A percentile compares a stretch with the other conserved stretches of the same genome.
Conservation (phyloP, 768 basidiomycete genomes). For the Filobasidium wieringae region DNA sequence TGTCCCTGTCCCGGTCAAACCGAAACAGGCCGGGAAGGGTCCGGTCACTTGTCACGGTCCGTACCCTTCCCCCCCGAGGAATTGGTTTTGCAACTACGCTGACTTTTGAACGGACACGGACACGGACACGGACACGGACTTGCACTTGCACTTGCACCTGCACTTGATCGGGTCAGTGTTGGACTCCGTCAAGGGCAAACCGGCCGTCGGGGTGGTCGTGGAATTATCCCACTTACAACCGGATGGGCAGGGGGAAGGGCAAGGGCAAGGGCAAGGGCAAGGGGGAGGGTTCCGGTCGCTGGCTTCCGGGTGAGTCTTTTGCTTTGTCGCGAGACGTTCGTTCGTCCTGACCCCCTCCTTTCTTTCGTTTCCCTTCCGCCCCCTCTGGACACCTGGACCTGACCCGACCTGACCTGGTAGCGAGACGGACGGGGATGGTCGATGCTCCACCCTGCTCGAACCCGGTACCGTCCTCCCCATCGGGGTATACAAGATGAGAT, state of each 20-base stretch:
- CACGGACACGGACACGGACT: too few species aligned
- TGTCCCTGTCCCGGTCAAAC: too few species aligned
- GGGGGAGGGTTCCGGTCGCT: constrained; percentile 45
- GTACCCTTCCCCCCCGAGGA: constrained; percentile 11
- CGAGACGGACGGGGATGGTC: constrained; percentile 65
- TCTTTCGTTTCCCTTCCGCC: background rate
- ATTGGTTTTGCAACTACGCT: background rate
- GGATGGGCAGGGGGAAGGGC: too few species aligned
- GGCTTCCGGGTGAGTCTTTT: constrained; percentile 49
- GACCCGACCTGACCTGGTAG: too few species aligned
- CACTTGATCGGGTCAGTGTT: constrained; percentile 49
- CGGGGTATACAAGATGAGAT: constrained; percentile 72
- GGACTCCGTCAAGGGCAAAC: constrained; percentile 71
- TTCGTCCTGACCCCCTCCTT: constrained; percentile 3
- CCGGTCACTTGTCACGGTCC: constrained; percentile 86
- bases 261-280: too few species aligned
- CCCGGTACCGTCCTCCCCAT: constrained; percentile 46
- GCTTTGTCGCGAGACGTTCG: background rate
- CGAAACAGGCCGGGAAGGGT: too few species aligned
- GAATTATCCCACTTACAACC: constrained; percentile 52
- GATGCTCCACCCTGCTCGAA: constrained; percentile 60
- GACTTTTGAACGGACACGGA: background rate
- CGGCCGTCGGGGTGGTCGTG: constrained; percentile 59
- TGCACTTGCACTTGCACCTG: background rate
- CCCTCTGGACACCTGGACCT: background rate